These are phyloP conservation scores for Trametes polyzona DNA, from an alignment of 1,284 basidiomycete genomes.

Conservation along the genomic window DNA sequence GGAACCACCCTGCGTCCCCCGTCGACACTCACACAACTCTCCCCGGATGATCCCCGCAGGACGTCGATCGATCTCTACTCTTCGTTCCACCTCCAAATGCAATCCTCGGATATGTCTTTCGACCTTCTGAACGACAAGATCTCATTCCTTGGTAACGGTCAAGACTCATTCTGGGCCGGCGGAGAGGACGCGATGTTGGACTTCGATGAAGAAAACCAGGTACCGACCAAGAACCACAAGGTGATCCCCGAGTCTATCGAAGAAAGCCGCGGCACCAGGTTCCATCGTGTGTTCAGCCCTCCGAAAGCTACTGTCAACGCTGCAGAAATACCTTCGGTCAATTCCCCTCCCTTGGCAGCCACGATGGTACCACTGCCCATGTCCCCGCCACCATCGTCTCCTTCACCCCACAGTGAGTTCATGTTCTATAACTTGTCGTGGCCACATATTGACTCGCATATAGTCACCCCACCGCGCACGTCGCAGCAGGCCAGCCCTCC, in stretches of 20 bases:
- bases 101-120: conserved; percentile 59
- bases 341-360: conserved; percentile 15
- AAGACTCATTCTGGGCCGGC: conserved; percentile 38
- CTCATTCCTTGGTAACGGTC: conserved; percentile 50
- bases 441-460: neutral
- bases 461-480: conserved; percentile 11
- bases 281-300: conserved; percentile 8
- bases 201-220: conserved; percentile 22
- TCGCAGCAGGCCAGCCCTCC: conserved; percentile 7
- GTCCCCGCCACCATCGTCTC: conserved; percentile 14
- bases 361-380: conserved; percentile 17
- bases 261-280: neutral
- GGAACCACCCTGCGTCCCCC: conserved; percentile 21
- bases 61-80: conserved; percentile 60
- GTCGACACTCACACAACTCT: conserved; percentile 17
- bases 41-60: conserved; percentile 42
- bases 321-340: neutral
- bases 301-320: neutral
- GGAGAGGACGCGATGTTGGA: conserved; percentile 27
- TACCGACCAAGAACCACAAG: conserved; percentile 11
- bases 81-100: conserved; percentile 60
- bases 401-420: conserved; percentile 14
- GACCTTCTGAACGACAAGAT: conserved; percentile 67
- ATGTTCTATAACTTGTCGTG: neutral
- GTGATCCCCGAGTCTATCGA: neutral